Percentiles rank a stretch among this genome's conserved stretches.
These are phyloP conservation scores for Omphalea diandra DNA, from an alignment of 441 rosid species.

Conservation along the genomic window DNA sequence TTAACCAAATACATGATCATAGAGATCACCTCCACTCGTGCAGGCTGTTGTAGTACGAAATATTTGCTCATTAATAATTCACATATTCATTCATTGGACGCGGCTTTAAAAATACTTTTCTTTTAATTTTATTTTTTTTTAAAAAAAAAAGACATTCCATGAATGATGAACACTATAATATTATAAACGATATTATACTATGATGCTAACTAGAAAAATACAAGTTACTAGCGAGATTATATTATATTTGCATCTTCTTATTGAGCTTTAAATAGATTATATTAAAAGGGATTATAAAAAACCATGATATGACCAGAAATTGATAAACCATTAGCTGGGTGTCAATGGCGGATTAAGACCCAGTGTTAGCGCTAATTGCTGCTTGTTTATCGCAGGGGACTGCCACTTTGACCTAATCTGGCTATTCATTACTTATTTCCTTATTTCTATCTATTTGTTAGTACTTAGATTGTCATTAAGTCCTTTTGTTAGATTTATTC, in stretches of 20 bases:
- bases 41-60: not conserved
- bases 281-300: too few relatives aligned
- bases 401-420: not conserved
- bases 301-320: too few relatives aligned
- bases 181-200: too few relatives aligned
- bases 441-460: too few relatives aligned
- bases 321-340: not conserved
- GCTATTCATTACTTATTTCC: not conserved
- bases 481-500: not conserved
- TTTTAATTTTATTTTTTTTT: too few relatives aligned
- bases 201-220: too few relatives aligned
- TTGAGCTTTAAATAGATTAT: too few relatives aligned
- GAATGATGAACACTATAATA: too few relatives aligned
- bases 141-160: too few relatives aligned
- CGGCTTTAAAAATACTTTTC: not conserved
- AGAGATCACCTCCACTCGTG: not conserved
- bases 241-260: too few relatives aligned
- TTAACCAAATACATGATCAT: not conserved
- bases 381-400: slow-evolving; percentile 2
- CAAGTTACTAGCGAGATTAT: too few relatives aligned
- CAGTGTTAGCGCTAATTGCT: slow-evolving; percentile 9
- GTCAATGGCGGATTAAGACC: not conserved
- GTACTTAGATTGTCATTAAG: not conserved
- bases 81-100: not conserved
- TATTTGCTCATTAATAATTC: not conserved